Evolutionary conservation across 768 basidiomycete species (phyloP), one percentile per base, ranked within the genome.

Genomic region (Boletus reticulatus): DNA sequence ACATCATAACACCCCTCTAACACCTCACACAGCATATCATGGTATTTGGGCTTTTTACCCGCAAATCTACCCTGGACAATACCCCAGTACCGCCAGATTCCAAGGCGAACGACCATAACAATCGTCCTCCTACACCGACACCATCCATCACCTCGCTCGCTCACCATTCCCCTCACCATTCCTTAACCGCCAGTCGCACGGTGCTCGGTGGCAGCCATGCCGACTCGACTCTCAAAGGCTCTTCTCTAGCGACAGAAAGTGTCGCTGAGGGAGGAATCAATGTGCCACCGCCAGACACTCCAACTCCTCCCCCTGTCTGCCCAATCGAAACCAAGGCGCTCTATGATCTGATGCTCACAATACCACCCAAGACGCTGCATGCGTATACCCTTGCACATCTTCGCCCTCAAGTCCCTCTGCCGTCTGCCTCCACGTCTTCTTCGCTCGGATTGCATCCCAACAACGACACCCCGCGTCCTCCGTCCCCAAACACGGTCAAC

Each of bases 341-440:
- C 2, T 72, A 77, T 43, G 63, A 79, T 7, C 78, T 87, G 57
- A 75, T 90, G 63, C 66, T 74, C 31, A 76, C 82, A 13, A 78
- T 89, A 39, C 88, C 88, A 12, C 74, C 88, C 8, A 85, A 88
- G 69, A 84, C 78, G 0, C 74, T 90, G 0, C 85, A 88, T 64
- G 55, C 78, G 1, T 89, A 87, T 70, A 78, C 80, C 32, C 75
- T 89, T 34, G 55, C 80, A 3, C 80, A 78, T 56, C 74, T 89
- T 49, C 64, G 65, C 17, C 59, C 65, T 1, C 52, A 16, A 22
- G 24, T 55, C 1, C 56, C 59, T 22, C 54, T 9, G 8, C 37
- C 55, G 2, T 9, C 53, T 37, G 24, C 43, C 36, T 20, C 47
- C 10, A 50, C 57, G 6, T 55, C 66, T 7, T 61, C 62, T 29